Evolutionary conservation across 1,139 yeast species (phyloP), one percentile per base, ranked within the genome.

Genomic region (Yamadazyma dushanensis): DNA sequence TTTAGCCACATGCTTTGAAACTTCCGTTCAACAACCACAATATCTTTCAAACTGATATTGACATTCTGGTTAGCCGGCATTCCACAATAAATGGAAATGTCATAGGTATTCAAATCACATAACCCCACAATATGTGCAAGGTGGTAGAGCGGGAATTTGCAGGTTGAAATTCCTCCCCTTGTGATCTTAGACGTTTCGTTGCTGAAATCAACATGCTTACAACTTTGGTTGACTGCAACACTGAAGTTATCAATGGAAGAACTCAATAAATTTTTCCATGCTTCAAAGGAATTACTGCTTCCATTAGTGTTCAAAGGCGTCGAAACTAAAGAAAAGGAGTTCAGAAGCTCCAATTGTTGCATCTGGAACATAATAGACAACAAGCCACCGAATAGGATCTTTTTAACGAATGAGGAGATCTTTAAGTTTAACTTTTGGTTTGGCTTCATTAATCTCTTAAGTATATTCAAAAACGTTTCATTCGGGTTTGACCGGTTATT

Each of bases 41-140:
- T 72, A 51, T 76, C 92, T 37, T 69, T 65, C 15, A 65, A 56
- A 6, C 78, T 73, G 2, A 88, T 84, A 36, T 70, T 72, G 19
- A 85, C 94, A 54, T 85, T 86, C 80, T 85, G 83, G 47, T 88
- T 74, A 52, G 84, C 79, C 0, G 94, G 92, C 2, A 89, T 84
- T 1, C 96, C 96, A 5, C 90, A 83, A 54, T 70, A 82, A 7
- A 84, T 80, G 36, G 84, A 85, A 38, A 84, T 76, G 56, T 87
- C 95, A 56, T 83, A 80, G 44, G 85, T 88, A 39, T 84, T 79
- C 22, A 84, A 71, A 33, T 85, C 75, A 1, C 70, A 50, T 49
- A 69, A 68, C 50, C 87, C 77, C 22, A 80, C 76, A 15, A 87
- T 77, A 53, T 84, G 92, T 0, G 89, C 80, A 57, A 85, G 66